Evolutionary conservation across 208 protist genomes (phyloP).

Genomic region (Crithidia expoeki): DNA sequence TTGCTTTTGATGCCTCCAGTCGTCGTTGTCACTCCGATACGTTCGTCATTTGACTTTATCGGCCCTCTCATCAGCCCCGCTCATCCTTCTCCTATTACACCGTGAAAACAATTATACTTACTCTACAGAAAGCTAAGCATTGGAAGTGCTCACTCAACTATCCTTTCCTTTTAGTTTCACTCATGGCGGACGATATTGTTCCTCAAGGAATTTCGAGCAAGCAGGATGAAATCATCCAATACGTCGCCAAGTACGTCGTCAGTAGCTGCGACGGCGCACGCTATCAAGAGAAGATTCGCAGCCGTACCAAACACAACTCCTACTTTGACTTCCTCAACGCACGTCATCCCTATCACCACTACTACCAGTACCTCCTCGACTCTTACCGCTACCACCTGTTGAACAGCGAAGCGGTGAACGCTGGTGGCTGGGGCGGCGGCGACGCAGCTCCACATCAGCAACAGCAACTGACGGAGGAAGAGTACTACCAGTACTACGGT

Average conservation of each 20-base stretch:
- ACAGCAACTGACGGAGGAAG: conserved; percentile 42
- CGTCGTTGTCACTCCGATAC: too few relatives aligned
- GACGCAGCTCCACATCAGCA: conserved; percentile 41
- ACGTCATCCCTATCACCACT: conserved; percentile 64
- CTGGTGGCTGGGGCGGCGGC: conserved; percentile 15
- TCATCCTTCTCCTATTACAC: too few relatives aligned
- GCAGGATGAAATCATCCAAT: conserved; percentile 84
- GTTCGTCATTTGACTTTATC: too few relatives aligned
- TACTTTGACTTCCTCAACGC: conserved; percentile 79
- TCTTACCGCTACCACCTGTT: conserved; percentile 64
- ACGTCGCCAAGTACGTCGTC: conserved; percentile 83
- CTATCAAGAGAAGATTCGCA: conserved; percentile 70
- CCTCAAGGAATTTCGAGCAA: conserved; percentile 70
- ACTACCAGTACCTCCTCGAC: conserved; percentile 80
- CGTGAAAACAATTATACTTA: too few relatives aligned
- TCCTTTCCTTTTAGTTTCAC: neutral
- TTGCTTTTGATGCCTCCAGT: too few relatives aligned
- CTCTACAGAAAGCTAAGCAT: too few relatives aligned
- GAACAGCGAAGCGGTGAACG: conserved; percentile 38
- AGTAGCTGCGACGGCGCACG: conserved; percentile 65
- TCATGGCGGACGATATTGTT: conserved; percentile 29
- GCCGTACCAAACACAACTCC: conserved; percentile 67
- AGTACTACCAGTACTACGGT: conserved; percentile 45
- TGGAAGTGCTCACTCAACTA: too few relatives aligned
- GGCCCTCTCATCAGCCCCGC: too few relatives aligned